Percentiles rank a stretch among this genome's conserved stretches.
Evolutionary conservation across 352 stramenopile genomes (phyloP).

Genomic region (Phytophthora pseudosyringae): DNA sequence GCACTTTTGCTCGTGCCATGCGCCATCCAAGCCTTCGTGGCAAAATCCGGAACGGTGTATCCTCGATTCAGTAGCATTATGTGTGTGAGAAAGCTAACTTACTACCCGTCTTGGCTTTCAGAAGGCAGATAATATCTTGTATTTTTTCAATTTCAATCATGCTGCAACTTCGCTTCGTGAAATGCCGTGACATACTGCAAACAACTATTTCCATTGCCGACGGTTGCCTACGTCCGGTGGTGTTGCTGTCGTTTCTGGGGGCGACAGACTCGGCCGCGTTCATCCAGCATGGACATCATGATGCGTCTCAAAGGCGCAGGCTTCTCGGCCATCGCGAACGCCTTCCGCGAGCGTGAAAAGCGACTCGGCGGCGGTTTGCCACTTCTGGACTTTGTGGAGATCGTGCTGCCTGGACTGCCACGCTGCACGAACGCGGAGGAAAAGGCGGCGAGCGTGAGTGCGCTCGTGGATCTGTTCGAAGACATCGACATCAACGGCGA

Average conservation of each 20-base stretch:
- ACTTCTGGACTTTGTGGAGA: slow-evolving; percentile 82
- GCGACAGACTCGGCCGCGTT: background rate
- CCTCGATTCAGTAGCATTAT: slow-evolving; percentile 3
- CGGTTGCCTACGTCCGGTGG: slow-evolving; percentile 12
- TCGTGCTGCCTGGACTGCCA: slow-evolving; percentile 68
- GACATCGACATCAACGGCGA: slow-evolving; percentile 91
- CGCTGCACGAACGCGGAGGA: slow-evolving; percentile 49
- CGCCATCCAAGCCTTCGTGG: slow-evolving; percentile 28
- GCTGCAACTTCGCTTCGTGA: too few relatives aligned
- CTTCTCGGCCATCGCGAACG: slow-evolving; percentile 81
- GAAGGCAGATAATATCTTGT: too few relatives aligned
- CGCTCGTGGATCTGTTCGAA: slow-evolving; percentile 82
- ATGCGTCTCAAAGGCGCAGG: slow-evolving; percentile 79
- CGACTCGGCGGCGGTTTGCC: slow-evolving; percentile 62
- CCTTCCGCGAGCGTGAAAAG: slow-evolving; percentile 74
- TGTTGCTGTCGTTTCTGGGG: background rate
- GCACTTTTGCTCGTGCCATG: slow-evolving; percentile 37
- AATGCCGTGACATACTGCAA: too few relatives aligned
- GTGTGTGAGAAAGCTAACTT: too few relatives aligned
- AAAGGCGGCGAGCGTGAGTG: slow-evolving; percentile 58
- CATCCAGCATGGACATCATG: slow-evolving; percentile 75
- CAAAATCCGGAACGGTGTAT: slow-evolving; percentile 7
- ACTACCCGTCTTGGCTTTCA: too few relatives aligned
- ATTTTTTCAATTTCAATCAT: slow-evolving; percentile 10
- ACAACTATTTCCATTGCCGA: slow-evolving; percentile 8